A percentile compares a stretch with the other conserved stretches of the same genome.
These are phyloP conservation scores for Stagonosporopsis rhizophila DNA, from an alignment of 2,329 filamentous ascomycete genomes.

Conservation along the genomic window DNA sequence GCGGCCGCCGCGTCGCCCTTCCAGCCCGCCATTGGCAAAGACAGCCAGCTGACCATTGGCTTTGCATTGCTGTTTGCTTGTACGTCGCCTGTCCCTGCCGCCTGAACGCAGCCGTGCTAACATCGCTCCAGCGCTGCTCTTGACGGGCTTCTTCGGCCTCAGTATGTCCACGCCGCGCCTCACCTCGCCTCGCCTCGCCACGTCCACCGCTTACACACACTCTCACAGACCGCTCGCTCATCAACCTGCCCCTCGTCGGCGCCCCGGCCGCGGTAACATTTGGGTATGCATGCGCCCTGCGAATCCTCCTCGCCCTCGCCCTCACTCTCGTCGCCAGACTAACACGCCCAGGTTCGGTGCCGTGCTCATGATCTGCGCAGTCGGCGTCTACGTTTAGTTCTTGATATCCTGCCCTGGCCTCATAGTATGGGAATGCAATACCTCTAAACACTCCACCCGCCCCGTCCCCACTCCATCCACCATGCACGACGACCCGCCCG, in stretches of 20 bases:
- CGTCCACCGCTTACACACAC: slow-evolving; percentile 55
- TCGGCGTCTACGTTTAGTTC: slow-evolving; percentile 91
- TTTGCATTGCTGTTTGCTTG: slow-evolving; percentile 77
- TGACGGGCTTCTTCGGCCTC: slow-evolving; percentile 82
- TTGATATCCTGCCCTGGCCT: slow-evolving; percentile 35
- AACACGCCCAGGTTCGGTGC: slow-evolving; percentile 76
- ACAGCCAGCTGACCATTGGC: slow-evolving; percentile 81
- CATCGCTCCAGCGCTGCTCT: slow-evolving; percentile 61
- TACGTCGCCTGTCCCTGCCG: slow-evolving; percentile 31
- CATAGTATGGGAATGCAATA: slow-evolving; percentile 52
- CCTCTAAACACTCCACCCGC: slow-evolving; percentile 25
- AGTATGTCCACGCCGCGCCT: slow-evolving; percentile 63
- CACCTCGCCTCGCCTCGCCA: not conserved
- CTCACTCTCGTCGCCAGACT: not conserved
- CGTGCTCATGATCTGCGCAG: slow-evolving; percentile 98
- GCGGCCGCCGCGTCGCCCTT: slow-evolving; percentile 88
- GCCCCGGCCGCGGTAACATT: slow-evolving; percentile 87
- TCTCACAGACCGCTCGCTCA: slow-evolving; percentile 81
- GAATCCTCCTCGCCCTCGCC: too few relatives aligned
- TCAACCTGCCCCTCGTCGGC: slow-evolving; percentile 78
- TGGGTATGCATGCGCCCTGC: slow-evolving; percentile 73
- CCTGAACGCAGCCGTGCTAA: slow-evolving; percentile 29
- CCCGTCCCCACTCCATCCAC: slow-evolving; percentile 21
- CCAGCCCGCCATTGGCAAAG: slow-evolving; percentile 79
- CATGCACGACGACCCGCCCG: slow-evolving; percentile 55